These are phyloP conservation scores for Pichia norvegensis DNA, from an alignment of 1,139 yeast species.

Conservation along the genomic window DNA sequence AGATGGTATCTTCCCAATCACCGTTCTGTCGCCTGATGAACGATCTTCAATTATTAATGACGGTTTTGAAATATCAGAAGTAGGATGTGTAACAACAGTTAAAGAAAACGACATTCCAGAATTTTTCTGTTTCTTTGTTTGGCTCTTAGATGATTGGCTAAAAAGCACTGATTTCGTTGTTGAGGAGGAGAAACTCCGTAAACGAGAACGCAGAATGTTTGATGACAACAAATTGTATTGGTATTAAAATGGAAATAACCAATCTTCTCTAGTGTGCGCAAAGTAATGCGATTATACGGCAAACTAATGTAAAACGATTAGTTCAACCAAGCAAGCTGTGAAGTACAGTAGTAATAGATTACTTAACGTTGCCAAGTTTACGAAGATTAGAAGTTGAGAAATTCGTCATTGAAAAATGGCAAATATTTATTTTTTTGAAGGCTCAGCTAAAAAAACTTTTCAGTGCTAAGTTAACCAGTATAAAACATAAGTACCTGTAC, in stretches of 20 bases:
- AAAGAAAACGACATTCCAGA: conserved; percentile 26
- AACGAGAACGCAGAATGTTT: not conserved
- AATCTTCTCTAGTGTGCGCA: not conserved
- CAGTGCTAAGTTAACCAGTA: no score
- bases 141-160: not conserved
- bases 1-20: conserved; percentile 78
- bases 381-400: no score
- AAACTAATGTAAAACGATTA: no score
- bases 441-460: no score
- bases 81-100: conserved; percentile 26
- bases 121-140: not conserved
- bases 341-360: no score
- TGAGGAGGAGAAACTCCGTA: not conserved
- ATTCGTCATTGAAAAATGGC: no score
- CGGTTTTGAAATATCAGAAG: conserved; percentile 26
- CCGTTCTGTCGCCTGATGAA: conserved; percentile 48
- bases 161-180: not conserved
- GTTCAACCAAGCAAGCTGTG: no score
- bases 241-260: no score
- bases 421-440: no score
- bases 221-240: not conserved
- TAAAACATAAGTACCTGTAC: no score
- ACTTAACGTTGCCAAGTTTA: no score
- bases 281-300: no score
- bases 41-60: conserved; percentile 28